A percentile compares a stretch with the other conserved stretches of the same genome.
phyloP scores from a whole-genome alignment of 2,329 filamentous ascomycete genomes.

The Eutypella sp. region DNA sequence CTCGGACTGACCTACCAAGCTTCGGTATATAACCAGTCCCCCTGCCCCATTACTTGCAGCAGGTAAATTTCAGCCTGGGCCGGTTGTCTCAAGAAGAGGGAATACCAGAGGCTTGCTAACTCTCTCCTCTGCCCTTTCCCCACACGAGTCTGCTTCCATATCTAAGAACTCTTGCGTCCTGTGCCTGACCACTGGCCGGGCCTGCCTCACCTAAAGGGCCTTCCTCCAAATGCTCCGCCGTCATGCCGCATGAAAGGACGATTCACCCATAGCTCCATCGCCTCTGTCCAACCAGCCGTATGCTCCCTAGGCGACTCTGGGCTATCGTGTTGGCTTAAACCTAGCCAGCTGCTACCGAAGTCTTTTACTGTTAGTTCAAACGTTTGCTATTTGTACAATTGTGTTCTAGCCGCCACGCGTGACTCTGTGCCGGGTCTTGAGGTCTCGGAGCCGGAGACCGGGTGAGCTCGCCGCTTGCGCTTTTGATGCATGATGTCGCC shows the following conservation, averaged over 20 bases:
- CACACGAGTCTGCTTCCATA: background rate
- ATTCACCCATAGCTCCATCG: background rate
- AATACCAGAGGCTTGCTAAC: background rate
- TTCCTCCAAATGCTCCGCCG: background rate
- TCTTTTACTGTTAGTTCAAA: background rate
- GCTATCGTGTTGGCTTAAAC: background rate
- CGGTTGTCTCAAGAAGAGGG: background rate
- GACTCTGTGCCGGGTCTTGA: background rate
- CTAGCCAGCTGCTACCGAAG: background rate
- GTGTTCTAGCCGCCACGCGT: background rate
- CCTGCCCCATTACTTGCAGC: background rate
- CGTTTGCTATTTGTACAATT: background rate
- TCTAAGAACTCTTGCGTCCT: background rate
- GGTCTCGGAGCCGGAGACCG: background rate
- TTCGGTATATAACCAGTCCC: background rate
- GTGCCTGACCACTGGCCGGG: background rate
- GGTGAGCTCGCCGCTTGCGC: background rate
- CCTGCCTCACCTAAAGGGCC: background rate
- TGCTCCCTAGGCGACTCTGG: background rate
- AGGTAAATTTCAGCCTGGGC: background rate
- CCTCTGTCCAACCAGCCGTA: background rate
- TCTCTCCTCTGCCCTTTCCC: too few relatives aligned
- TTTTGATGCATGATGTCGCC: background rate
- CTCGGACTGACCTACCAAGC: background rate
- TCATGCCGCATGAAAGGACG: background rate